phyloP scores from a whole-genome alignment of 495 filamentous ascomycete genomes.

The Articulospora tetracladia region DNA sequence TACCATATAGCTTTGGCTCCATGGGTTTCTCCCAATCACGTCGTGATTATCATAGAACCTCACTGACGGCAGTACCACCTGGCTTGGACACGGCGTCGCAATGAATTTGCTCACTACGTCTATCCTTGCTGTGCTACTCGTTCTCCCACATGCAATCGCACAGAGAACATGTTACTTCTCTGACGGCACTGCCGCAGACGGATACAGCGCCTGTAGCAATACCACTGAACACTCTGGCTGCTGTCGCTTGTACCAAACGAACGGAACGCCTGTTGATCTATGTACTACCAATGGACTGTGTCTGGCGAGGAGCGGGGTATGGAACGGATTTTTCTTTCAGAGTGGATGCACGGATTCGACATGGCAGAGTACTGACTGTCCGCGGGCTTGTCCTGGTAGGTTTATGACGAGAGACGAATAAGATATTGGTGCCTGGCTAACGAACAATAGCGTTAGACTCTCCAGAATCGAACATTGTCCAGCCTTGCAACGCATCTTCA shows the following conservation, averaged over 20 bases:
- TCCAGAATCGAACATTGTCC: not conserved
- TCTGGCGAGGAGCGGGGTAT: not conserved
- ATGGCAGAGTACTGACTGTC: not conserved
- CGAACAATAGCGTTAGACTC: not conserved
- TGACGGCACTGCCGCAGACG: not conserved
- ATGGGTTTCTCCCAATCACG: no score
- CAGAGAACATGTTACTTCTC: not conserved
- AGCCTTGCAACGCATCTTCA: not conserved
- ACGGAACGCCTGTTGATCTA: not conserved
- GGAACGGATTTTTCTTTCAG: not conserved
- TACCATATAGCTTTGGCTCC: no score
- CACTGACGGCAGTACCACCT: no score
- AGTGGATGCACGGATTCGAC: not conserved
- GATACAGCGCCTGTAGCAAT: not conserved
- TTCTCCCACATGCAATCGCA: no score
- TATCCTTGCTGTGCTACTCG: no score
- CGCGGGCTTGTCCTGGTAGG: not conserved
- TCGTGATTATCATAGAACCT: no score
- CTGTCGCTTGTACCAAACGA: not conserved
- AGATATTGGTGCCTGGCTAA: not conserved
- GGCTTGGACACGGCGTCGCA: no score
- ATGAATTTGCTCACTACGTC: no score
- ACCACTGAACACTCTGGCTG: not conserved
- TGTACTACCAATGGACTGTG: not conserved
- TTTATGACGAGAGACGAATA: not conserved